Base-by-base conservation (phyloP, 2,329 filamentous ascomycete species). In the Scytalidium lignicola region DNA sequence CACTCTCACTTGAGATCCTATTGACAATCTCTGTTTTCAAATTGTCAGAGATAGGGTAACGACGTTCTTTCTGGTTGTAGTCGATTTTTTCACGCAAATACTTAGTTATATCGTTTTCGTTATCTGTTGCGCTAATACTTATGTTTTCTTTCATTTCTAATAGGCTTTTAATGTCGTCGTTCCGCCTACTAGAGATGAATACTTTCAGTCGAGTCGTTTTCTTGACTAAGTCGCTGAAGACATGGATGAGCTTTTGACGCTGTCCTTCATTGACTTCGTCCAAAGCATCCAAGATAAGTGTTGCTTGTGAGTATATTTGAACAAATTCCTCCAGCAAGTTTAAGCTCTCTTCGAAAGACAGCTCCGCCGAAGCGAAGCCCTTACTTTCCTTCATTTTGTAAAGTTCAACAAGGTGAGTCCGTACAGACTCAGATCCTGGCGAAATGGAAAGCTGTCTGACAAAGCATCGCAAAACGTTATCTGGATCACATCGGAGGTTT, bases 241-340 rank as follows among this genome's bases (percentile, higher is more conserved):
- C 23, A 8, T 62, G 48, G 18, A 68, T 50, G 5, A 70, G 48
- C 7, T 58, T 42, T 5, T 48, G 22, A 12, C 67, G 60, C 2
- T 54, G 51, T 4, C 49, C 41, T 3, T 47, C 41, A 5, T 67
- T 53, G 47, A 65, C 67, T 53, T 70, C 67, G 44, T 70, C 67
- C 39, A 69, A 44, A 20, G 66, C 67, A 46, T 69, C 67, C 3
- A 70, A 48, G 1, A 69, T 51, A 3, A 70, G 50, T 1, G 60
- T 68, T 3, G 63, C 65, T 13, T 54, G 55, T 1, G 55, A 51
- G 22, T 67, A 68, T 13, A 58, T 37, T 18, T 65, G 56, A 8
- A 65, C 41, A 1, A 59, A 60, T 7, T 55, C 46, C 0, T 59
- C 43, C 5, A 68, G 48, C 15, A 55, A 49, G 9, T 58, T 32